Evolutionary conservation across 2,329 filamentous ascomycete genomes (phyloP), one percentile per base, ranked within the genome.

Genomic region (Penicillium brasilianum): DNA sequence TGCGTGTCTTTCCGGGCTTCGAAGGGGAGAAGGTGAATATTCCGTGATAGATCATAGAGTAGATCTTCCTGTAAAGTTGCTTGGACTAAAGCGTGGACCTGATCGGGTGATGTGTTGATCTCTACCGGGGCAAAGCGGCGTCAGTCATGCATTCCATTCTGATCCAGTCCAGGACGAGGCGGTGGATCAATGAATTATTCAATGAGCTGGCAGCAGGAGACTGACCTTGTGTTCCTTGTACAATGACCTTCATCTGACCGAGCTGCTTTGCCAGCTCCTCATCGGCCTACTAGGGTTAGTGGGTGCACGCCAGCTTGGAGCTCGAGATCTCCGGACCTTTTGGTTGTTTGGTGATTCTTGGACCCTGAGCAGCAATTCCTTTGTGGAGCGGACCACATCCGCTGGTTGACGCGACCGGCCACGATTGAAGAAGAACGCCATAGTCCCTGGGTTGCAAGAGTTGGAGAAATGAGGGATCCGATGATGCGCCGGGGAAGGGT

Each of bases 1-100:
- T 97, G 94, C 13, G 92, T 91, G 74, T 97, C 94, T 82, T 97
- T 98, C 72, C 94, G 89, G 39, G 93, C 92, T 81, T 99, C 95
- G 81, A 99, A 99, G 0, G 94, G 93, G 4, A 99, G 85, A 55
- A 89, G 87, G 78, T 92, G 88, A 49, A 99, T 90, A 73, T 90
- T 90, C 62, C 89, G 85, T 20, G 94, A 92, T 60, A 99, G 88
- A 55, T 91, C 84, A 70, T 91, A 91, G 46, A 99, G 87, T 8
- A 99, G 84, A 76, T 97, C 93, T 80, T 97, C 93, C 74, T 93
- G 88, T 70, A 97, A 90, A 64, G 96, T 87, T 66, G 90, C 87
- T 58, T 88, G 89, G 55, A 98, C 90, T 52, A 98, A 87, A 72
- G 93, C 88, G 74, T 92, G 90, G 62, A 97, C 90, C 77, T 95